Evolutionary conservation across 495 filamentous ascomycete genomes (phyloP).

Genomic region (Penicillium lagena): DNA sequence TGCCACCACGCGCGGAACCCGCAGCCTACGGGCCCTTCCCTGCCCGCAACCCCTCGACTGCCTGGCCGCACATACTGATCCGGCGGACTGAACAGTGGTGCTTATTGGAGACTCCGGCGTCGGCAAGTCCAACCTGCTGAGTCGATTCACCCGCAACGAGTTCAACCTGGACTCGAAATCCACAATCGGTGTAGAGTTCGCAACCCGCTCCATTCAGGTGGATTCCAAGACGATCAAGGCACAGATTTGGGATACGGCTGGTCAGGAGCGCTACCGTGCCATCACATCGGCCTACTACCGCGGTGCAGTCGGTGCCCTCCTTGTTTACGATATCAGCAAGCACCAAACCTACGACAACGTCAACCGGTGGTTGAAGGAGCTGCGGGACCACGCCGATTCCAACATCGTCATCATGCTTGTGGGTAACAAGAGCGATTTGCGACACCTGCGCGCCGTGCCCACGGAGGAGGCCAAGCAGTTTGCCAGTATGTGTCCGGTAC

Average conservation of each 20-base stretch:
- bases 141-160: conserved; percentile 99
- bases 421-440: conserved; percentile 99
- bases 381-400: conserved; percentile 94
- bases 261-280: conserved; percentile 97
- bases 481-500: conserved; percentile 65
- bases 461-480: conserved; percentile 98
- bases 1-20: conserved; percentile 21
- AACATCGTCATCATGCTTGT: conserved; percentile 99
- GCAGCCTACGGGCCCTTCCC: neutral
- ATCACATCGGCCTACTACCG: conserved; percentile 99
- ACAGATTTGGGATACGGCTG: conserved; percentile 99
- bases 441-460: conserved; percentile 93
- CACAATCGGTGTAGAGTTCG: conserved; percentile 99
- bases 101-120: conserved; percentile 98
- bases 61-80: conserved; percentile 12
- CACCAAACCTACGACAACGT: conserved; percentile 99
- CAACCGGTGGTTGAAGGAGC: conserved; percentile 97
- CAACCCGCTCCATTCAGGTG: conserved; percentile 96
- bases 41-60: neutral
- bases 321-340: conserved; percentile 99
- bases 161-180: conserved; percentile 99
- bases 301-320: conserved; percentile 91
- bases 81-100: conserved; percentile 60
- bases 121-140: conserved; percentile 99
- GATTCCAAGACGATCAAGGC: conserved; percentile 99